These are phyloP conservation scores for Diutina siamensis DNA, from an alignment of 1,139 yeast species.

Conservation along the genomic window DNA sequence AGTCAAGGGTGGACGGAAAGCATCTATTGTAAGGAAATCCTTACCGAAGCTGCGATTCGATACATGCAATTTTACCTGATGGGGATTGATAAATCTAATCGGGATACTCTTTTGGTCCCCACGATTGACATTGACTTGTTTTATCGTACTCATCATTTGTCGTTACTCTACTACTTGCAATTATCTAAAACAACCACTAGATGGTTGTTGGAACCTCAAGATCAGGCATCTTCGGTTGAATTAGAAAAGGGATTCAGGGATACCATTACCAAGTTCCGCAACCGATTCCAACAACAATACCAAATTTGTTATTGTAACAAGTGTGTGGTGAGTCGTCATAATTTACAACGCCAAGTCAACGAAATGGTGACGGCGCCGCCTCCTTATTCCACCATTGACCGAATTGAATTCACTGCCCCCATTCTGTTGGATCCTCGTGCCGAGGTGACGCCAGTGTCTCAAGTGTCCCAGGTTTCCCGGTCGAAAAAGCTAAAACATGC, in stretches of 20 bases:
- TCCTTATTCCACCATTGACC: neutral
- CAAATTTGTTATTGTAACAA: conserved; percentile 1
- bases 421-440: neutral
- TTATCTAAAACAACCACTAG: conserved; percentile 9
- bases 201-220: conserved; percentile 2
- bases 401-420: neutral
- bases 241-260: neutral
- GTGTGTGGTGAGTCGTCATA: neutral
- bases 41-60: conserved; percentile 15
- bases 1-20: conserved; percentile 19
- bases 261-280: neutral
- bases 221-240: neutral
- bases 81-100: conserved; percentile 7
- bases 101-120: conserved; percentile 17
- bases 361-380: neutral
- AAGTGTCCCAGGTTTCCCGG: neutral
- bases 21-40: conserved; percentile 13
- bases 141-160: conserved; percentile 30
- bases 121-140: conserved; percentile 28
- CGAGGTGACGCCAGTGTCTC: neutral
- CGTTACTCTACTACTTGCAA: conserved; percentile 15
- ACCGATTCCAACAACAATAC: conserved; percentile 3
- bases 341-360: neutral
- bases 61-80: conserved; percentile 19
- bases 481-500: neutral